Evolutionary conservation across 805 yeast species (phyloP), one percentile per base, ranked within the genome.

Genomic region (Myxozyma nipponensis): DNA sequence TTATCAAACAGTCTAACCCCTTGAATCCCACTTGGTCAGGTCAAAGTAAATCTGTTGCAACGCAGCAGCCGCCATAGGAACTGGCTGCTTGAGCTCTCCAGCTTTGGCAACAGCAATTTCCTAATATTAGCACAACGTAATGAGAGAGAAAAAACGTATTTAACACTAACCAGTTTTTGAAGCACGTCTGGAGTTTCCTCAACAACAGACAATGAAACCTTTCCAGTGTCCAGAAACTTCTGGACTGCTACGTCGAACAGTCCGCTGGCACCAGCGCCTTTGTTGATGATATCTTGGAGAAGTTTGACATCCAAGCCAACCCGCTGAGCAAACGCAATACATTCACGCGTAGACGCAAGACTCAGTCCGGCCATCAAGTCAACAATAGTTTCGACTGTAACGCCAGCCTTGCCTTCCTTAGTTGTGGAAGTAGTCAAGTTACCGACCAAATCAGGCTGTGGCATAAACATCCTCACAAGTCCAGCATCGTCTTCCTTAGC

Each of bases 401-500:
- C 35, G 30, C 42, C 55, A 43, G 36, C 37, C 23, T 47, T 34
- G 28, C 48, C 52, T n/a, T 10, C 39, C n/a, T 41, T 46, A 28
- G 32, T 32, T 28, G 55, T 19, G 13, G 35, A 18, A 21, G 38
- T 28, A 6, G 47, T 32, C 3, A 50, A 35, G 34, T 47, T 25
- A 19, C 55, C 55, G 21, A 47, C 52, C 2, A 50, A 42, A 9
- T 43, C 44, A 7, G 47, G 42, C 10, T 15, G n/a, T 4, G 55
- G 52, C 39, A 50, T 42, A 23, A 38, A 50, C 38, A 50, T 25
- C 22, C 55, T 44, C 23, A 50, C 54, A 25, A 50, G 55, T 19
- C 55, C 55, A 24, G 52, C 55, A 24, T 50, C 55, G 28, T 50
- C 55, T 7, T 50, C 52, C 38, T 35, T 42, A 13, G 47, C 45